Evolutionary conservation across 352 stramenopile genomes (phyloP), one percentile per base, ranked within the genome.

Genomic region (Globisporangium megalacanthum): DNA sequence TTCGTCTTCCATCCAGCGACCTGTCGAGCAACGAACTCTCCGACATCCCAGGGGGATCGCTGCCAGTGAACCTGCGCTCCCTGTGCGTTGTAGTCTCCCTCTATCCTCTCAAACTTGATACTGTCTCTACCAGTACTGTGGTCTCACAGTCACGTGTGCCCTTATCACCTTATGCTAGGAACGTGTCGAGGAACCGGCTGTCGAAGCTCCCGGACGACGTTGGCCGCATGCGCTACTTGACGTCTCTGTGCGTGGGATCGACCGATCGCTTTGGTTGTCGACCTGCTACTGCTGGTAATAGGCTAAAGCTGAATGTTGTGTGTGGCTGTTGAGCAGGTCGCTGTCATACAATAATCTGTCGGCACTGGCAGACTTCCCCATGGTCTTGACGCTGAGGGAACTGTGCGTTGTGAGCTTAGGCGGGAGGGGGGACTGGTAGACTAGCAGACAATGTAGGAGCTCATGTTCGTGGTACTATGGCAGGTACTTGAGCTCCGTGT

Each of bases 161-260:
- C n/a, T n/a, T n/a, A n/a, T n/a, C n/a, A n/a, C n/a, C n/a, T n/a
- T n/a, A n/a, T n/a, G n/a, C n/a, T n/a, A n/a, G n/a, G n/a, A 59
- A 64, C 31, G 22, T 64, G 11, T 58, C 58, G 19, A 46, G n/a
- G 13, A 64, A 64, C n/a, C 58, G 42, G 36, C 45, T 64, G 22
- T 49, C 51, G 4, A 17, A 35, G 9, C 47, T 64, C 36, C 58
- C 58, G 25, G 45, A 22, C 3, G 58, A 64, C 8, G n/a, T 59
- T 22, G 22, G 58, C 20, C 51, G 44, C 22, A 64, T 64, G 58
- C 52, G 44, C 14, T 64, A 59, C 17, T 47, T 64, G 35, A 54
- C 31, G 0, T 49, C 45, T 4, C 47, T 64, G 58, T 64, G 19
- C 49, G 58, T 58, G 4, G 20, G 20, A 0, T 42, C 33, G 31